Base-by-base conservation (phyloP, 208 protist genomes). In the Leishmania aethiopica region DNA sequence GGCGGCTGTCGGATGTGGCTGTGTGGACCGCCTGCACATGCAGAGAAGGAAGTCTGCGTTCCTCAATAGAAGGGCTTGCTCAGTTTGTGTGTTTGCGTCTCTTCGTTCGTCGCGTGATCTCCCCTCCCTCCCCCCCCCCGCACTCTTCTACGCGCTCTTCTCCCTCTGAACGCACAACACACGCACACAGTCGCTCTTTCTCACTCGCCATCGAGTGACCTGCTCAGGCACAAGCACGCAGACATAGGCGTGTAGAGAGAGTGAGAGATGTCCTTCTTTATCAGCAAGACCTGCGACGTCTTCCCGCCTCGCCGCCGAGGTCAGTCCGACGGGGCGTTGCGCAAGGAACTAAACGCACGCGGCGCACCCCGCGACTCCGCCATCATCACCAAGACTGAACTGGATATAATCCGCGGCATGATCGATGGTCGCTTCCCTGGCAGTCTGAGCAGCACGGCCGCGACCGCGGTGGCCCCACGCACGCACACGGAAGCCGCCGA, bases 331-430 rank as follows among this genome's bases (percentile, higher is more conserved):
- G 93, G 93, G 10, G 92, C 91, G 45, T 86, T 97, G 47, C 91
- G 93, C 55, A 95, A 93, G 78, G 85, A 96, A 78, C 89, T 97
- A 17, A 95, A 90, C 80, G 87, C 84, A 15, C 93, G 93, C 66
- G 89, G 88, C 5, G 94, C 94, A 7, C 92, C 93, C 5, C 87
- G 88, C 45, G 92, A 96, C 77, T 90, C 92, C 11, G 89, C 92
- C 47, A 96, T 97, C 77, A 77, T 97, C 59, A 97, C 94, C 25
- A 88, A 90, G 55, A 96, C 93, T 5, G 93, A 97, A 83, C 91
- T 97, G 47, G 86, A 91, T 78, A 94, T 96, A 57, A 94, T 97
- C 57, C 89, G 88, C 37, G 86, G 75, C 47, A 91, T 97, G 84
- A 94, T 96, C 73, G 82, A 84, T 57, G 92, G 93, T 42, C 79